Evolutionary conservation across 768 basidiomycete species (phyloP), one percentile per base, ranked within the genome.

Genomic region (Agrocybe praecox): DNA sequence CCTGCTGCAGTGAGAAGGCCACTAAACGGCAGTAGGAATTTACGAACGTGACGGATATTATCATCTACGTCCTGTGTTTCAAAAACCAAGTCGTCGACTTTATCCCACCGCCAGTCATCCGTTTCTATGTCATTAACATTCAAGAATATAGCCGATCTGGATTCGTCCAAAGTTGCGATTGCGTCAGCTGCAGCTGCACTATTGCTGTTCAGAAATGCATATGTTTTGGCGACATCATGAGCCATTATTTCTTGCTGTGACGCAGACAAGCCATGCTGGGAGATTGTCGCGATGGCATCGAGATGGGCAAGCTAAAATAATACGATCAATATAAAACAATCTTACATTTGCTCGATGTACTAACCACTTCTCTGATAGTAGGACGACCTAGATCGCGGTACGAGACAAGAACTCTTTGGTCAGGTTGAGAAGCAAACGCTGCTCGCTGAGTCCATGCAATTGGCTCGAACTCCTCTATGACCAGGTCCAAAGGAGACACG

Each of bases 361-460:
- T 42, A 53, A 82, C 82, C 50, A 83, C 81, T 65, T 82, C 79
- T 9, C 43, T 23, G 10, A 69, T 60, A 19, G 67, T 67, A 1
- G 82, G 81, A 14, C 61, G 46, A 2, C 82, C 80, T 7, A 84
- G 65, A 4, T 46, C 56, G 8, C 70, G 65, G 64, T 80, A 68
- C 2, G 71, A 75, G 4, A 72, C 54, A 11, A 72, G 53, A 8
- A 81, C 49, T 33, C 69, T 61, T 34, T 64, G 65, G 18, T 65
- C 49, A 6, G 77, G 78, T 19, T 66, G 60, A 3, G 53, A 47
- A 2, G 54, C 36, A 29, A 76, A 74, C 15, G 67, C 52, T 2
- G 70, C 80, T n/a, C 80, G 65, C 52, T 84, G 81, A 4, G 79
- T 80, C 82, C 82, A 84, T 7, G 76, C 76, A 11, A 84, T 68